Evolutionary conservation across 1,139 yeast species (phyloP).

Genomic region (Taphrina deformans): DNA sequence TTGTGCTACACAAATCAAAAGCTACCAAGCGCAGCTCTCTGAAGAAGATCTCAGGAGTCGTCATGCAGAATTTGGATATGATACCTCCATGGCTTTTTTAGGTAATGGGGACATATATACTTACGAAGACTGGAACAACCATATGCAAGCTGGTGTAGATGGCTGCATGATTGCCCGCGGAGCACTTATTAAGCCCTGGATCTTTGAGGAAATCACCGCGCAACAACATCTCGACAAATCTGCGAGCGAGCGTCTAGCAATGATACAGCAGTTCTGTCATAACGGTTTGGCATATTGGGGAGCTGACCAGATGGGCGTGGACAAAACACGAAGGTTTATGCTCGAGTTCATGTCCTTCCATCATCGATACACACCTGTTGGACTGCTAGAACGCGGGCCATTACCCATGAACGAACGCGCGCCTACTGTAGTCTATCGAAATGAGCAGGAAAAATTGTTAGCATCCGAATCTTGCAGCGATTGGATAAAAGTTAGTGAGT

Average conservation of each 20-base stretch:
- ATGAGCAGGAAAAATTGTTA: conserved; percentile 84
- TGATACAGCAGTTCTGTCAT: conserved; percentile 64
- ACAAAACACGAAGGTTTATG: conserved; percentile 81
- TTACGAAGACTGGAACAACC: conserved; percentile 83
- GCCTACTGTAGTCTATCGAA: conserved; percentile 90
- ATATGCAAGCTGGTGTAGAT: conserved; percentile 73
- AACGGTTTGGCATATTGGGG: conserved; percentile 98
- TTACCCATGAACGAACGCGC: conserved; percentile 91
- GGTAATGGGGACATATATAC: conserved; percentile 95
- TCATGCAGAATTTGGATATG: conserved; percentile 47
- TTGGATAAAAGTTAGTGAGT: conserved; percentile 96
- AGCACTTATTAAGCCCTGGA: conserved; percentile 97
- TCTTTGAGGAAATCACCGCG: conserved; percentile 89
- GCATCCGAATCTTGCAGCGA: conserved; percentile 84
- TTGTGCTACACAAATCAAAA: conserved; percentile 39
- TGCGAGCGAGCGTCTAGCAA: conserved; percentile 82
- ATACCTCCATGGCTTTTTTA: conserved; percentile 51
- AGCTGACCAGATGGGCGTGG: conserved; percentile 89
- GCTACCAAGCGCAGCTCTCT: conserved; percentile 20
- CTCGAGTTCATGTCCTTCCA: conserved; percentile 94
- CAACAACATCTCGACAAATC: conserved; percentile 87
- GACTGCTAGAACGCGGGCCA: conserved; percentile 83
- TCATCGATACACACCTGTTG: conserved; percentile 91
- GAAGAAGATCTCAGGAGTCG: conserved; percentile 14
- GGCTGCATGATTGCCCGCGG: conserved; percentile 98